Percentiles rank a stretch among this genome's conserved stretches.
Conservation (phyloP, 768 basidiomycete species). For the Solioccasus polychromus region DNA sequence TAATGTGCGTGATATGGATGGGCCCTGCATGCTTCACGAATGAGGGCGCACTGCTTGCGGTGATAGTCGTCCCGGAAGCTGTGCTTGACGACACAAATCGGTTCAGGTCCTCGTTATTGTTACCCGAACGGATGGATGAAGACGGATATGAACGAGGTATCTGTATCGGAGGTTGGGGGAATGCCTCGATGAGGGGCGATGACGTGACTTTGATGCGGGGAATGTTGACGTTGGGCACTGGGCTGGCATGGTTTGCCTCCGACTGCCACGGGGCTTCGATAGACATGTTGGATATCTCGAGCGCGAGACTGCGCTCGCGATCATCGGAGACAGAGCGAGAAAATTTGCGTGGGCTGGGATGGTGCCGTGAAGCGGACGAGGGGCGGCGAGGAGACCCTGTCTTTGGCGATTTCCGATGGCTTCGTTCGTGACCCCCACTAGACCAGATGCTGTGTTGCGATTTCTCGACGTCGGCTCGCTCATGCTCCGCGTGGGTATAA, state of each 20-base stretch:
- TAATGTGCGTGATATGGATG: conserved; percentile 75
- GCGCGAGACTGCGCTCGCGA: conserved; percentile 38
- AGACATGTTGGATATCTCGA: conserved; percentile 44
- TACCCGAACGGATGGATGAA: conserved; percentile 47
- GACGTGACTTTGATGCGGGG: conserved; percentile 30
- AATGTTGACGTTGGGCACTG: conserved; percentile 10
- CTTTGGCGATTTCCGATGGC: conserved; percentile 20
- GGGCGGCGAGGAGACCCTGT: conserved; percentile 31
- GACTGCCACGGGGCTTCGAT: conserved; percentile 37
- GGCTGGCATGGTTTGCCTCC: conserved; percentile 11
- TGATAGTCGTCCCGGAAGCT: conserved; percentile 68
- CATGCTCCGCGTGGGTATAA: conserved; percentile 24
- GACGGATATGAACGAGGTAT: conserved; percentile 43
- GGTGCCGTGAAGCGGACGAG: conserved; percentile 35
- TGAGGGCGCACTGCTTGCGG: conserved; percentile 69
- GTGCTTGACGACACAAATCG: conserved; percentile 91
- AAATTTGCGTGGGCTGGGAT: conserved; percentile 44
- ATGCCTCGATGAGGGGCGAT: conserved; percentile 25
- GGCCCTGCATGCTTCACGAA: conserved; percentile 84
- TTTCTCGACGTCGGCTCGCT: conserved; percentile 15
- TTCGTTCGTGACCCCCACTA: conserved; percentile 30
- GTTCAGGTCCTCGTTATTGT: conserved; percentile 74
- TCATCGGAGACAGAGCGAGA: conserved; percentile 41
- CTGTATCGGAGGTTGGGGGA: conserved; percentile 33
- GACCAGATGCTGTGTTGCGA: conserved; percentile 28